These are phyloP conservation scores for Penicillium crustosum DNA, from an alignment of 2,329 filamentous ascomycete species.

Conservation along the genomic window DNA sequence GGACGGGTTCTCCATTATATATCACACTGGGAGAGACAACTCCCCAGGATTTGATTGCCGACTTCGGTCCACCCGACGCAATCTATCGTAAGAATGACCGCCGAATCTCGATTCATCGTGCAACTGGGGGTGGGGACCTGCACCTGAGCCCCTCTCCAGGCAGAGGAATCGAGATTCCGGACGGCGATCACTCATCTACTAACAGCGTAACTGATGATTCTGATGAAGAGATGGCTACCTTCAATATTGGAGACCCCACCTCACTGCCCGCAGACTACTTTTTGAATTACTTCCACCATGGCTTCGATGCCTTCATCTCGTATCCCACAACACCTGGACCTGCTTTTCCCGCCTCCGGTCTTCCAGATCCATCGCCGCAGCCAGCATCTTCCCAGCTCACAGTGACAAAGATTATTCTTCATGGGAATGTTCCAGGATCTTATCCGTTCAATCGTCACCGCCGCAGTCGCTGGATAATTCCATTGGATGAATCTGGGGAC, in stretches of 20 bases:
- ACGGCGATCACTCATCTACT: slow-evolving; percentile 73
- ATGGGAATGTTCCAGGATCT: slow-evolving; percentile 91
- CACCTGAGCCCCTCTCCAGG: slow-evolving; percentile 39
- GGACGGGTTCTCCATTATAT: slow-evolving; percentile 65
- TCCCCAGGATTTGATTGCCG: slow-evolving; percentile 84
- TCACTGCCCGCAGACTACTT: slow-evolving; percentile 63
- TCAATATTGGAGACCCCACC: slow-evolving; percentile 61
- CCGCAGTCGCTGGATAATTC: slow-evolving; percentile 80
- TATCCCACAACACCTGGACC: slow-evolving; percentile 66
- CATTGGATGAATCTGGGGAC: slow-evolving; percentile 46
- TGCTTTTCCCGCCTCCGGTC: slow-evolving; percentile 56
- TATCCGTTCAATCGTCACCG: slow-evolving; percentile 96
- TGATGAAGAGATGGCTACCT: slow-evolving; percentile 56
- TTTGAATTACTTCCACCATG: slow-evolving; percentile 96
- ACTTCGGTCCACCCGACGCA: slow-evolving; percentile 88
- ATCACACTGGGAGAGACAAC: slow-evolving; percentile 83
- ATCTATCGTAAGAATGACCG: slow-evolving; percentile 91
- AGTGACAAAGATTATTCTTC: slow-evolving; percentile 87
- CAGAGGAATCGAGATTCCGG: slow-evolving; percentile 50
- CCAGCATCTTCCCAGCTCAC: slow-evolving; percentile 64
- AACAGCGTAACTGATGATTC: slow-evolving; percentile 70
- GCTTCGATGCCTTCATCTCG: slow-evolving; percentile 91
- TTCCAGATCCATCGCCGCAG: slow-evolving; percentile 31
- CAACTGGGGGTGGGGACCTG: slow-evolving; percentile 32
- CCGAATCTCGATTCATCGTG: slow-evolving; percentile 75